Evolutionary conservation across 441 rosid genomes (phyloP).

Genomic region (Gossypium gossypioides): DNA sequence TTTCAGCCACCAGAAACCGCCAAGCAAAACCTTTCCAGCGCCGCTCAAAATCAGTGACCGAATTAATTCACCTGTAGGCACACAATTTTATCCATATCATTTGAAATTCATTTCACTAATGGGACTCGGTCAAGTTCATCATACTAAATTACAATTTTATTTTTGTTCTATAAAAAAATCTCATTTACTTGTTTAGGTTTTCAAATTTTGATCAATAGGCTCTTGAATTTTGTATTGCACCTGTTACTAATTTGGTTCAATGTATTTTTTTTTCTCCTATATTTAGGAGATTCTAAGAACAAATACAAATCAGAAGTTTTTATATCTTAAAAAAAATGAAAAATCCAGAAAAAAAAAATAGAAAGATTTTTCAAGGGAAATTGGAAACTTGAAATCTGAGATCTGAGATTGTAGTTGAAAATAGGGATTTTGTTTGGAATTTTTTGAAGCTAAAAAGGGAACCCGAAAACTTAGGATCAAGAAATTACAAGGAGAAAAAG

Average conservation of each 20-base stretch:
- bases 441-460: neutral
- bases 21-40: neutral
- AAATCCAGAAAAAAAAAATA: neutral
- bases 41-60: slow-evolving; percentile 2
- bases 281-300: neutral
- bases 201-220: neutral
- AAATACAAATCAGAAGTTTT: neutral
- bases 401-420: neutral
- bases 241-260: neutral
- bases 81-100: neutral
- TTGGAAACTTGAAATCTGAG: neutral
- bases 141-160: neutral
- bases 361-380: neutral
- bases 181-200: neutral
- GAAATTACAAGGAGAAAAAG: neutral
- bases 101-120: neutral
- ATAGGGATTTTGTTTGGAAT: neutral
- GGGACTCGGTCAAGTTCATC: neutral
- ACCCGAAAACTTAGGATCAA: neutral
- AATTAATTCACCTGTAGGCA: slow-evolving; percentile 15
- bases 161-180: neutral
- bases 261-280: neutral
- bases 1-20: slow-evolving; percentile 13
- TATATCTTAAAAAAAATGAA: neutral
- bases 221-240: neutral